Base-by-base conservation (phyloP, 2,329 filamentous ascomycete species). In the Ceratocystis papillata region DNA sequence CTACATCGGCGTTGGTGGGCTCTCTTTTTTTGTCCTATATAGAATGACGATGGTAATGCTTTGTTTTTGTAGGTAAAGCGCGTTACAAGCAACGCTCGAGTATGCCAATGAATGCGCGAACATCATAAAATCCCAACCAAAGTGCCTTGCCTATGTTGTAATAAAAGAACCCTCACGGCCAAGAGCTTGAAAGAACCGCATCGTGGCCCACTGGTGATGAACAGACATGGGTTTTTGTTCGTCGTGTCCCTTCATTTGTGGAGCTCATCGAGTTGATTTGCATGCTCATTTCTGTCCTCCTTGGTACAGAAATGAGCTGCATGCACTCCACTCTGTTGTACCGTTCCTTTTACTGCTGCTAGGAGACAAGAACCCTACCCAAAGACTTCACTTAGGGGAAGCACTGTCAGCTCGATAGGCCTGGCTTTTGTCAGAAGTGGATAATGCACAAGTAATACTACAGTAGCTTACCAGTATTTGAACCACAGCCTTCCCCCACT, bases 401-500 rank as follows among this genome's bases (percentile, higher is more conserved):
- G 10, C 3, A 15, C 37, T 15, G 37, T 41, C 37, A 41, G 37
- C 37, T 41, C 37, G 37, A 41, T 41, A 41, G 37, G 37, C 37
- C 37, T 41, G 37, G 37, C 37, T 15, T 41, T 15, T 41, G 37
- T 41, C 37, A 41, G 37, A 41, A 41, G 37, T 41, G 37, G 37
- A 41, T 41, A 41, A 41, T 41, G 10, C 37, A 15, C 12, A 41
- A 41, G 4, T 41, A 41, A 41, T 41, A 41, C 37, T 15, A 15
- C 10, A 41, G 37, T 15, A 41, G 10, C 3, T 12, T 15, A 41
- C 37, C 10, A 53, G 55, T 65, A 65, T 55, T 62, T 65, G 44
- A 65, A 61, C 37, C n/a, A 45, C 55, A 12, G 15, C 20, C 59
- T 50, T 61, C 46, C 41, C 50, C 41, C 25, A 57, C 44, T 50